These are phyloP conservation scores for Emericellopsis atlantica DNA, from an alignment of 2,329 filamentous ascomycete species.

Conservation along the genomic window DNA sequence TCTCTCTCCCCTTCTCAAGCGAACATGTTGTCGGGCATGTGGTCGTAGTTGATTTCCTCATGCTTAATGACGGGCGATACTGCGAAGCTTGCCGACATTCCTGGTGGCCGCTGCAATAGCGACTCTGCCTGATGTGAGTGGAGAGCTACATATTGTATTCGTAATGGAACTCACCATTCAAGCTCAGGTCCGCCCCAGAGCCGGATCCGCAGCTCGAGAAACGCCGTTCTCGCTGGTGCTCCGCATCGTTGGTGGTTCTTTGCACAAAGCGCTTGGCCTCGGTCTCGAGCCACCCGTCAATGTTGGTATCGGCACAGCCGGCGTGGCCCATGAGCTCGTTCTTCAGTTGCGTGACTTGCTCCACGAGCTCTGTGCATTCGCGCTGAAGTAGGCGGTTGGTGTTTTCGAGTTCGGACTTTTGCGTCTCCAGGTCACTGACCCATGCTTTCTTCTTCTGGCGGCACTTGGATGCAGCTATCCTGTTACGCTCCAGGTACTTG, in stretches of 20 bases:
- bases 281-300: constrained; percentile 38
- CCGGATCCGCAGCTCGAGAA: background rate
- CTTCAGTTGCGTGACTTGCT: constrained; percentile 33
- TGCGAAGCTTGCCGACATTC: constrained; percentile 3
- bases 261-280: constrained; percentile 35
- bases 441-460: constrained; percentile 52
- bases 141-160: background rate
- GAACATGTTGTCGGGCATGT: constrained; percentile 22
- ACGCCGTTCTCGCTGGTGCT: background rate
- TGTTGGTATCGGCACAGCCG: constrained; percentile 37
- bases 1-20: background rate
- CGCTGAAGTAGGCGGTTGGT: constrained; percentile 27
- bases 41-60: constrained; percentile 19
- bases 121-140: constrained; percentile 1
- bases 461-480: constrained; percentile 62
- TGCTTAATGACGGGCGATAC: constrained; percentile 2
- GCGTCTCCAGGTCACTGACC: constrained; percentile 34
- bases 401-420: constrained; percentile 27
- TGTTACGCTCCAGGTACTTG: constrained; percentile 56
- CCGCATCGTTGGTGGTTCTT: constrained; percentile 5
- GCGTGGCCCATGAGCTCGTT: constrained; percentile 39
- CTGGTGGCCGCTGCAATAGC: constrained; percentile 1
- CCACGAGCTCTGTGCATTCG: constrained; percentile 27
- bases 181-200: background rate
- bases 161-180: background rate